Conservation (phyloP, 768 basidiomycete genomes). For the Phlegmacium glaucopus region DNA sequence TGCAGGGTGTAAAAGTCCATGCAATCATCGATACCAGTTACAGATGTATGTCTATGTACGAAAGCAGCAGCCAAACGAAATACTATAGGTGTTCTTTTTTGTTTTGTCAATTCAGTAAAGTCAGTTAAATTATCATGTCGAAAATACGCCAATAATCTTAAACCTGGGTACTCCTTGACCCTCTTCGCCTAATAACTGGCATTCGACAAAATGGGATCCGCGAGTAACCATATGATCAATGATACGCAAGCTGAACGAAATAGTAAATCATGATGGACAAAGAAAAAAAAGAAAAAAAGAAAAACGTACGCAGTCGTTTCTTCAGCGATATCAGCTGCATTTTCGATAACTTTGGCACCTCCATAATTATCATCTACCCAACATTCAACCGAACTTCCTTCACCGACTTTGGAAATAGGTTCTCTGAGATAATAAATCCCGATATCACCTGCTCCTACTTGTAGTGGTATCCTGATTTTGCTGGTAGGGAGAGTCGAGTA, state of each 20-base stretch:
- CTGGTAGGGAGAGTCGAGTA: constrained; percentile 84
- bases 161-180: constrained; percentile 76
- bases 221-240: constrained; percentile 85
- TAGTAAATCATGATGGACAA: constrained; percentile 2
- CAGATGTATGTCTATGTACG: too few species aligned
- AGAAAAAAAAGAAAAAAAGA: constrained; percentile 3
- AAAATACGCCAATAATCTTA: constrained; percentile 89
- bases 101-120: too few species aligned
- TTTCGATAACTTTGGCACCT: constrained; percentile 76
- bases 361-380: constrained; percentile 97
- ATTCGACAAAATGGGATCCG: constrained; percentile 94
- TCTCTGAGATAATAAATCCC: constrained; percentile 88
- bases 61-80: too few species aligned
- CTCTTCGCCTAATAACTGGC: constrained; percentile 83
- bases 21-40: too few species aligned
- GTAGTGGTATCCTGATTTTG: constrained; percentile 78
- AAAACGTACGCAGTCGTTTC: constrained; percentile 63
- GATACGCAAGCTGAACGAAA: constrained; percentile 57
- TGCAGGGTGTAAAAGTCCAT: too few species aligned
- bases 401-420: constrained; percentile 50
- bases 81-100: too few species aligned
- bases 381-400: constrained; percentile 74
- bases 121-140: constrained; percentile 46
- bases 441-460: constrained; percentile 86
- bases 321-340: constrained; percentile 64